Percentiles rank a stretch among this genome's conserved stretches.
Conservation (phyloP, 2,329 filamentous ascomycete genomes). For the Hypoxylon sp. region DNA sequence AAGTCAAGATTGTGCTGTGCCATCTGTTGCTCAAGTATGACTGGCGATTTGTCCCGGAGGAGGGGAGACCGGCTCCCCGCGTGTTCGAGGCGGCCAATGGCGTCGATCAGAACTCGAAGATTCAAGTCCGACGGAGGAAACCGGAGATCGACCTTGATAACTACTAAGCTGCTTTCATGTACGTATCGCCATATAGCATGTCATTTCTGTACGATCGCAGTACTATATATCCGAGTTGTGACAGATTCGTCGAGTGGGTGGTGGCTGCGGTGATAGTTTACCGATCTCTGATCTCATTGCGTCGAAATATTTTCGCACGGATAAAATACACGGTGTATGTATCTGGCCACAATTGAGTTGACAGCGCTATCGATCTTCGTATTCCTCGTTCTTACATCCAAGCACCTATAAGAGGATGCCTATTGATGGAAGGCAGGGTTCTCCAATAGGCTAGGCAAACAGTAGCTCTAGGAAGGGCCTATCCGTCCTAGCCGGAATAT, state of each 20-base stretch:
- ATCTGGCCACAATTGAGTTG: no score
- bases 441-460: neutral
- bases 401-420: neutral
- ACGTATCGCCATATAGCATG: neutral
- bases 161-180: slow-evolving; percentile 25
- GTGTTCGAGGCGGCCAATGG: slow-evolving; percentile 42
- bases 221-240: neutral
- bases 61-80: slow-evolving; percentile 39
- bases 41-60: slow-evolving; percentile 50
- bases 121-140: slow-evolving; percentile 49
- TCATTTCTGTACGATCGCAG: slow-evolving; percentile 1
- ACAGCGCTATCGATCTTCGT: no score
- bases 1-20: slow-evolving; percentile 53
- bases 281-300: neutral
- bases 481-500: neutral
- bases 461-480: neutral
- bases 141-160: slow-evolving; percentile 51
- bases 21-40: slow-evolving; percentile 53
- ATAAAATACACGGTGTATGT: no score
- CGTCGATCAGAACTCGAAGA: slow-evolving; percentile 42
- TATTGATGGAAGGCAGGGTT: neutral
- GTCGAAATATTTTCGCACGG: no score
- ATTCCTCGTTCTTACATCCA: no score
- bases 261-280: no score
- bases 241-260: neutral